These are phyloP conservation scores for Clarireedia homoeocarpa DNA, from an alignment of 2,329 filamentous ascomycete genomes.

Conservation along the genomic window DNA sequence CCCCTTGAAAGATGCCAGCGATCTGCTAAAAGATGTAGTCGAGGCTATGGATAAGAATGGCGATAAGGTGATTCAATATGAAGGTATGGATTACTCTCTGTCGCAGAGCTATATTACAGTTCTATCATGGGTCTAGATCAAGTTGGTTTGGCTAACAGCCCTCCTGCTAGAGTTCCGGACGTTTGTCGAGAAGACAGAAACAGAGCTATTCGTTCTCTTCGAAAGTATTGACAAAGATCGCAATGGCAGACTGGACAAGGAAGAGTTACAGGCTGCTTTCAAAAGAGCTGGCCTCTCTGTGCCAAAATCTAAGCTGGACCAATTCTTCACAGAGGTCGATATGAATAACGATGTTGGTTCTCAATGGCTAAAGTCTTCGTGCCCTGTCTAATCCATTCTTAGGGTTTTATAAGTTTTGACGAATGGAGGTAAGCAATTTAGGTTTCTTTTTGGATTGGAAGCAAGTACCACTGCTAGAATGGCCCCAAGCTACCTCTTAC, in stretches of 20 bases:
- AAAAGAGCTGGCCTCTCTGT: constrained; percentile 70
- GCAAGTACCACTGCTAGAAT: background rate
- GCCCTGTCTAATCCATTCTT: constrained; percentile 22
- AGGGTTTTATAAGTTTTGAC: constrained; percentile 67
- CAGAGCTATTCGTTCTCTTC: constrained; percentile 75
- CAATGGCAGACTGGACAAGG: constrained; percentile 78
- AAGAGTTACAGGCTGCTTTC: constrained; percentile 76
- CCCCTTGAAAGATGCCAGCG: constrained; percentile 87
- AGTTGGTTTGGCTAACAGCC: background rate
- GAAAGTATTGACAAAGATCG: constrained; percentile 76
- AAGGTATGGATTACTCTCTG: constrained; percentile 52
- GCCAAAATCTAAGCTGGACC: constrained; percentile 65
- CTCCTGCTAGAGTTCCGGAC: constrained; percentile 65
- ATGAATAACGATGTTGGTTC: constrained; percentile 60
- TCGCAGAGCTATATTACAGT: background rate
- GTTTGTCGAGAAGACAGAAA: constrained; percentile 84
- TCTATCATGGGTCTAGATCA: background rate
- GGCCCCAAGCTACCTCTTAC: background rate
- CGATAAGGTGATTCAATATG: constrained; percentile 85
- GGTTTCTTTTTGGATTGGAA: background rate
- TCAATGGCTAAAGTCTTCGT: background rate
- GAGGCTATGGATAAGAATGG: constrained; percentile 75
- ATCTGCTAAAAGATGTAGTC: constrained; percentile 74
- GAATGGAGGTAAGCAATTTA: constrained; percentile 78
- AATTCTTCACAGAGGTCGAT: constrained; percentile 88